Evolutionary conservation across 2,329 filamentous ascomycete genomes (phyloP), one percentile per base, ranked within the genome.

Genomic region (Lecanicillium sp.): DNA sequence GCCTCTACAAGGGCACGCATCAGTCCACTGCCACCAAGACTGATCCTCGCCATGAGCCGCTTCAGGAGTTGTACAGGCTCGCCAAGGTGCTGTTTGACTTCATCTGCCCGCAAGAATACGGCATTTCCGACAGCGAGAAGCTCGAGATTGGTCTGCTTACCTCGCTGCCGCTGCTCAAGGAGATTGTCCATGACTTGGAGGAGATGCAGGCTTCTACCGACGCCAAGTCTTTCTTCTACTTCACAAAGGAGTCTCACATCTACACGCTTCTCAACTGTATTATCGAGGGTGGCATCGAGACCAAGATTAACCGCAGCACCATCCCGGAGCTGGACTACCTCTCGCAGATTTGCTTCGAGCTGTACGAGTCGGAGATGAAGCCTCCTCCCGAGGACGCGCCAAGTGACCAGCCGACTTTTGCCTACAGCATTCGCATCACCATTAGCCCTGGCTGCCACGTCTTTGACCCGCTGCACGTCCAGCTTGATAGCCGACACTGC

Each of bases 191-290:
- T 55, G 90, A 98, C 53, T 73, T 98, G 3, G 94, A 98, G 65
- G 89, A 97, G 62, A 87, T 97, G 61, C 92, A 98, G 62, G 90
- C 92, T 4, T 94, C 87, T 0, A 83, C 90, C 38, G 86, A 94
- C 49, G 88, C 89, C 32, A 96, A 96, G 58, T 90, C 84, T 2
- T 97, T 97, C 69, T 87, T 97, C 64, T 98, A 98, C 66, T 98
- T 98, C 62, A 98, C 92, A 46, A 98, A 98, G 62, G 92, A 98
- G 63, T 95, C 87, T 1, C 92, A 98, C 59, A 96, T 98, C 46
- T 98, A 98, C 66, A 98, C 92, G 5, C 74, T 98, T 5, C 77
- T 98, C 42, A 98, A 98, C 61, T 97, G 90, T 59, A 97, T 98
- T 50, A 76, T 98, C 18, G 92, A 98, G 60, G 92, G 94, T 44